Base-by-base conservation (phyloP, 2,329 filamentous ascomycete genomes). In the Ceratocystis ficicola region DNA sequence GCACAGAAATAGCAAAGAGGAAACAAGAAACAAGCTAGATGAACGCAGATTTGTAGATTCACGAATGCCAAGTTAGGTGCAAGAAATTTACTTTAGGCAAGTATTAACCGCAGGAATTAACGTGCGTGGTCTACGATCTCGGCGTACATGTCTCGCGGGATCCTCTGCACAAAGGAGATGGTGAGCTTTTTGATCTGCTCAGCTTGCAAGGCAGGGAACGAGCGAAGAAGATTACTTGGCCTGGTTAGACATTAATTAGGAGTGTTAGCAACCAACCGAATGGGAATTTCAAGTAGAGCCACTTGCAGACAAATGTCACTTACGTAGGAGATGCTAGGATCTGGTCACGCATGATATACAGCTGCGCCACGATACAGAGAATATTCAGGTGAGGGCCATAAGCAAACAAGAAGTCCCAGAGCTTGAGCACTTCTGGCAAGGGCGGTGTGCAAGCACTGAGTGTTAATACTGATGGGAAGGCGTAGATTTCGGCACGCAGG, bases 381-480 rank as follows among this genome's bases (percentile, higher is more conserved):
- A 99, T 90, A 72, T 99, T 99, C 68, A 99, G 76, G 74, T 99
- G 94, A 44, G 91, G 86, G 0, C 94, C 94, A 71, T 96, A 99
- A 0, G 94, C 93, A 72, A 99, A 95, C 25, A 99, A 77, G 71
- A 99, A 99, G 74, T 99, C 94, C 94, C 94, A 99, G 1, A 99
- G 81, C 69, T 89, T 84, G 65, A 99, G 76, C 0, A 99, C 94
- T 76, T 99, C 93, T 0, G 93, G 93, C 65, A 99, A 76, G 1
- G 94, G 94, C 17, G 94, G 94, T 17, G 94, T 99, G 75, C 94
- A 97, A 30, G 94, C 94, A 73, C 91, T 96, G 63, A 99, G 82
- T 0, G 94, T 99, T 69, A 97, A 79, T 0, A 99, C 94, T 1
- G 90, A 95, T 1, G 94, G 90, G 72, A 99, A 99, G 1, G 93